Conservation (phyloP, 306 rosid genomes). For the Prunus mira region DNA sequence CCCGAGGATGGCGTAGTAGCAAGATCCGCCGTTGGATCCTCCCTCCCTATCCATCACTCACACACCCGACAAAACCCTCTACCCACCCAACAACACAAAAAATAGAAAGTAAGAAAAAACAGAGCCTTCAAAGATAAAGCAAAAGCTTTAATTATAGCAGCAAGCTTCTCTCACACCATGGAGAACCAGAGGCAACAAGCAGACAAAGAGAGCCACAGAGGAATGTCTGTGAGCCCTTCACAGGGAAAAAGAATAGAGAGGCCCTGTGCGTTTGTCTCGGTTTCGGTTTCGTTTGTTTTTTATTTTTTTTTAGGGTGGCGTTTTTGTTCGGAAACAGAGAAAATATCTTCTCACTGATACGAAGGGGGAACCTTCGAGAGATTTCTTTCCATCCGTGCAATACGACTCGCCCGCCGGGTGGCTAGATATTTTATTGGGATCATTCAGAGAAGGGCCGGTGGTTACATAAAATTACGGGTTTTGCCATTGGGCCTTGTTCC, state of each 20-base stretch:
- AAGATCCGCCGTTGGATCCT: constrained; percentile 76
- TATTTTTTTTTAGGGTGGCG: not conserved
- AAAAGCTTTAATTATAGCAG: not conserved
- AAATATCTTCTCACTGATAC: constrained; percentile 49
- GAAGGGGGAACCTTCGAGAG: constrained; percentile 55
- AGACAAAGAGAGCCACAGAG: not conserved
- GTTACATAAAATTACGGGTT: constrained; percentile 6
- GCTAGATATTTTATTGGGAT: constrained; percentile 46
- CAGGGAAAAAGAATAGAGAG: not conserved
- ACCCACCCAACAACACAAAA: not conserved
- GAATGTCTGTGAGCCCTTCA: not conserved
- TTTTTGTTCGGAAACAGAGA: not conserved
- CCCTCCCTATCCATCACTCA: constrained; percentile 71
- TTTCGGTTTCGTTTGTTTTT: not conserved
- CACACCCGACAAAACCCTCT: not conserved
- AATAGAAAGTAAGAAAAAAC: not conserved
- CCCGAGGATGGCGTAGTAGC: constrained; percentile 82
- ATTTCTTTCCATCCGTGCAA: not conserved
- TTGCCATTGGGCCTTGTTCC: constrained; percentile 17
- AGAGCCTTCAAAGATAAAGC: not conserved
- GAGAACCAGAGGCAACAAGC: not conserved
- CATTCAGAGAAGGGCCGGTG: not conserved
- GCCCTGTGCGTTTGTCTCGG: not conserved
- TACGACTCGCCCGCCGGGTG: not conserved
- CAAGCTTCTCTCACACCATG: constrained; percentile 10